Conservation (phyloP, 1,139 yeast species). For the Hyphopichia khmerensis region DNA sequence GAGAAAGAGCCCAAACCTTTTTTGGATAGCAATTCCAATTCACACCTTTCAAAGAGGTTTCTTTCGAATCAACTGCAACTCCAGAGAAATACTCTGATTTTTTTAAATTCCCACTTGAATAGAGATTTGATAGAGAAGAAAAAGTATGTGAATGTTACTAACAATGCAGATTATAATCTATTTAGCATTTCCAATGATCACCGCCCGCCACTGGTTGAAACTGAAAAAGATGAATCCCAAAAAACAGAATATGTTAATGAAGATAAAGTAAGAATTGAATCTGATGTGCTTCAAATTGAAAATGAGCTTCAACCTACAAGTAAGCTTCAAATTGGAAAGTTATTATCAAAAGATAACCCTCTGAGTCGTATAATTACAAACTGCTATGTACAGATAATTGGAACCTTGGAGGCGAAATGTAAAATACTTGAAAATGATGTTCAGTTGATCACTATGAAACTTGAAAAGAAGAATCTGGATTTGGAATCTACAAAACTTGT, state of each 20-base stretch:
- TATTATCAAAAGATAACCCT: no score
- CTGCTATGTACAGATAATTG: background rate
- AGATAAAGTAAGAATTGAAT: background rate
- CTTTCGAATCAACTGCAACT: background rate
- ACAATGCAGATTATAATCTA: no score
- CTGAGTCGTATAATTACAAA: background rate
- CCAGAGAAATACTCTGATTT: background rate
- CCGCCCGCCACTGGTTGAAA: background rate
- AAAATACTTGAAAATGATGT: background rate
- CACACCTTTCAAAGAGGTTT: background rate
- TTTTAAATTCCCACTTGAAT: no score
- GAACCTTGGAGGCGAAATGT: background rate
- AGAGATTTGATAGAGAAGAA: no score
- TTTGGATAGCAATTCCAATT: no score
- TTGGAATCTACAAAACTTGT: background rate
- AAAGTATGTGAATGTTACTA: no score
- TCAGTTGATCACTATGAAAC: background rate
- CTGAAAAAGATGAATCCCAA: background rate
- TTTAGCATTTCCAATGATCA: no score
- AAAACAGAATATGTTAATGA: background rate
- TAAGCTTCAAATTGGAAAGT: no score
- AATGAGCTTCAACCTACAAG: no score
- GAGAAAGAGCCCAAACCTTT: no score
- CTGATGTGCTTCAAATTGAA: no score
- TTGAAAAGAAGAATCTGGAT: background rate